phyloP scores from a whole-genome alignment of 805 yeast genomes.

The Metschnikowia koreensis region DNA sequence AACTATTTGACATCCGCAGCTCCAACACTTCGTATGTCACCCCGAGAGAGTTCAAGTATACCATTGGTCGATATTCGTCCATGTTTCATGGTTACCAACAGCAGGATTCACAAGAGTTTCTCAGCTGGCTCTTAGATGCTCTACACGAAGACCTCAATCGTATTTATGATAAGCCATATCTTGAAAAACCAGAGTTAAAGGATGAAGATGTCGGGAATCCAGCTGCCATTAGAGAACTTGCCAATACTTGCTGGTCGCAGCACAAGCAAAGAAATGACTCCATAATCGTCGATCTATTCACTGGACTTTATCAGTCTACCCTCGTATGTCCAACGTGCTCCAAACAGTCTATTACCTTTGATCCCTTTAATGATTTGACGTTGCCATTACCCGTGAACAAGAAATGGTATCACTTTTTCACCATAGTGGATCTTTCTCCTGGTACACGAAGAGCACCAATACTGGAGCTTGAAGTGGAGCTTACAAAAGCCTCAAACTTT shows the following conservation, averaged over 20 bases:
- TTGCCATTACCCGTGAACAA: slow-evolving; percentile 80
- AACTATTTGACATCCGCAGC: slow-evolving; percentile 43
- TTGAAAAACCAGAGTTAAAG: slow-evolving; percentile 80
- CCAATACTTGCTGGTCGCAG: slow-evolving; percentile 74
- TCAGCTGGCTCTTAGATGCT: slow-evolving; percentile 84
- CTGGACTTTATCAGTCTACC: slow-evolving; percentile 89
- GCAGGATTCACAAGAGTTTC: slow-evolving; percentile 92
- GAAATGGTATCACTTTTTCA: slow-evolving; percentile 66
- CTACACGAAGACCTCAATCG: slow-evolving; percentile 91
- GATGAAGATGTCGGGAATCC: slow-evolving; percentile 58
- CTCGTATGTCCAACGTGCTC: slow-evolving; percentile 82
- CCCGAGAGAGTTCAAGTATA: slow-evolving; percentile 75
- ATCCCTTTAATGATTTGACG: slow-evolving; percentile 88
- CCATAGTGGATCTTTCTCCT: slow-evolving; percentile 52
- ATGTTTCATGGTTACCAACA: slow-evolving; percentile 81
- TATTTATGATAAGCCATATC: slow-evolving; percentile 75
- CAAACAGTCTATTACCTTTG: slow-evolving; percentile 83
- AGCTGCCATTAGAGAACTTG: slow-evolving; percentile 57
- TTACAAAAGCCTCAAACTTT: slow-evolving; percentile 62
- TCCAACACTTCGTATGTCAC: slow-evolving; percentile 28
- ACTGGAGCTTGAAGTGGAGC: slow-evolving; percentile 62
- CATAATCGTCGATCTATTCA: slow-evolving; percentile 77
- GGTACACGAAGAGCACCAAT: slow-evolving; percentile 41
- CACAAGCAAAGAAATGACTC: slow-evolving; percentile 84
- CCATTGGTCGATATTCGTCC: slow-evolving; percentile 74